Base-by-base conservation (phyloP, 2,329 filamentous ascomycete species). In the Aspergillus brasiliensis region DNA sequence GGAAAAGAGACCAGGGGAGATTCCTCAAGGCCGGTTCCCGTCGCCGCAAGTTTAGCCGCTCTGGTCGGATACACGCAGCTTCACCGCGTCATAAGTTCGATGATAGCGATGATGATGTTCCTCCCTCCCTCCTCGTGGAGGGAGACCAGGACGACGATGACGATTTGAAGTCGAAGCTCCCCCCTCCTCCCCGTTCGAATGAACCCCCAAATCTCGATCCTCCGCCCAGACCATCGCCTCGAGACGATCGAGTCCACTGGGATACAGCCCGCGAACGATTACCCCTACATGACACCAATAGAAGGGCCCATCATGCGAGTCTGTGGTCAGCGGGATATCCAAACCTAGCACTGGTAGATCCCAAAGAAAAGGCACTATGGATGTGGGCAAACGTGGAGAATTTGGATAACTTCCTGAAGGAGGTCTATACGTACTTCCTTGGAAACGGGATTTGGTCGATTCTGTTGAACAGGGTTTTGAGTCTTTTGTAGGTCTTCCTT, bases 351-450 rank as follows among this genome's bases (percentile, higher is more conserved):
- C 73, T 79, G 55, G 78, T 82, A 27, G 84, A 86, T 68, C 85
- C 87, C 0, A 87, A 87, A 74, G 90, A 94, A 71, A 90, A 88
- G 74, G 92, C 93, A 3, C 86, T 96, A 80, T 97, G 92, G 89
- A 86, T 91, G 76, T 97, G 93, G 91, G 91, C 91, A 57, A 97
- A 97, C 70, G 91, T 95, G 59, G 87, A 91, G 38, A 95, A 96
- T 71, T 81, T 97, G 56, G 93, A 97, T 75, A 89, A 87, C 68
- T 97, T 97, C 73, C 87, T 97, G 71, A 85, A 86, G 57, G 90
- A 90, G 63, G 91, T 96, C 3, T 97, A 97, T 73, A 84, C 90
- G 65, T 97, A 97, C 76, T 97, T 91, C 70, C 81, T 89, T 54
- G 90, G 89, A 2, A 89, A 91, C 64, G 93, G 93, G 0, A 86